Base-by-base conservation (phyloP, 345 rosid genomes). In the Fremontodendron californicum region DNA sequence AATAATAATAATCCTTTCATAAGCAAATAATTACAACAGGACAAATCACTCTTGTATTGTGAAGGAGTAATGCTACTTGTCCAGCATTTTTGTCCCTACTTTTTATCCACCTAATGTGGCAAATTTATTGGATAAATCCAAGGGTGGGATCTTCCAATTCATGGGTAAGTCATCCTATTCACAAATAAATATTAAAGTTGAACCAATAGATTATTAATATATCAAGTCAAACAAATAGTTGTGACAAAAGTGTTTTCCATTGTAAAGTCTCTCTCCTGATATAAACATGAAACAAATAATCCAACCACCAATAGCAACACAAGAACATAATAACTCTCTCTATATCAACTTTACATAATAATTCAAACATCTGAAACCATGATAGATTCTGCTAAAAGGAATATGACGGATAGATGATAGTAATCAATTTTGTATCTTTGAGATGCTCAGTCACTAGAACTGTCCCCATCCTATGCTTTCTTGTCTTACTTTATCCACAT, bases 251-350 rank as follows among this genome's bases (percentile, higher is more conserved):
- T 45, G 23, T 15, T 27, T 16, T 16, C 12, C 23, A 27, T 6
- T 69, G 55, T 15, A 69, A 70, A 70, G 40, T 15, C 35, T 67
- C 74, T 46, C 15, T 48, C 57, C 40, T 1, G 19, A 46, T 46
- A 48, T 29, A 39, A 63, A 40, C 71, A 66, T 23, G 29, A 65
- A 65, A 70, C 58, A 70, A 70, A 31, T 48, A 49, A 27, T 70
- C 57, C 57, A 27, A 27, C 57, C 40, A 29, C 40, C 74, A 48
- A 0, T 42, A 23, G 72, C 72, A 70, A 70, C 74, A 16, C 60
- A 48, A 46, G 58, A 52, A 48, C 74, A 70, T 29, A 16, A 70
- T 27, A 16, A 45, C 15, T 12, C 23, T 46, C 54, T 18, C 40
- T 27, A 4, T 70, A 8, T 48, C 16, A 70, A 48, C 6, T 46